Conservation (phyloP, 768 basidiomycete species). For the Cystofilobasidium capitatum region DNA sequence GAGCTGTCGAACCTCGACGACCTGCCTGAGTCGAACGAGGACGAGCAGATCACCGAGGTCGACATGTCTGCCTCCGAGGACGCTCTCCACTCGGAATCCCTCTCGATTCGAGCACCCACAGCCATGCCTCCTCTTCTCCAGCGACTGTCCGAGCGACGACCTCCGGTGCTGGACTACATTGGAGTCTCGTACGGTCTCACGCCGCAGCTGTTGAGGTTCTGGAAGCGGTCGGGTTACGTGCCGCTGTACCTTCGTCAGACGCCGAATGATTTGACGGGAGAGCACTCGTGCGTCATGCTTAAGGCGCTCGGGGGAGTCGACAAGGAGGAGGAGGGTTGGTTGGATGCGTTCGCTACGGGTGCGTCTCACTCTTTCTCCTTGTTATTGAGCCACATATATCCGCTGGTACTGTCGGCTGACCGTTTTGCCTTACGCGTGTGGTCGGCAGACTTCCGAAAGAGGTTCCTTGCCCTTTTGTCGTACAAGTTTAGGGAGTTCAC, state of each 20-base stretch:
- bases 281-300: slow-evolving; percentile 93
- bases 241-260: slow-evolving; percentile 92
- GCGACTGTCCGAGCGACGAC: slow-evolving; percentile 76
- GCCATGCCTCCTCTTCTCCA: slow-evolving; percentile 90
- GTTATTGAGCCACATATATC: neutral
- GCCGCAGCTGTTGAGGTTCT: slow-evolving; percentile 76
- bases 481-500: slow-evolving; percentile 94
- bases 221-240: slow-evolving; percentile 86
- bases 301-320: slow-evolving; percentile 57
- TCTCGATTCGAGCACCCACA: slow-evolving; percentile 58
- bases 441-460: slow-evolving; percentile 72
- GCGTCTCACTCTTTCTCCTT: slow-evolving; percentile 17
- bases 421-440: neutral
- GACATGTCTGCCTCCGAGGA: slow-evolving; percentile 37
- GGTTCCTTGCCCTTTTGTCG: slow-evolving; percentile 80
- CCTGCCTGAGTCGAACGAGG: slow-evolving; percentile 38
- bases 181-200: slow-evolving; percentile 96
- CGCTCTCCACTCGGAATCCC: slow-evolving; percentile 63
- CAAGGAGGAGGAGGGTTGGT: slow-evolving; percentile 62
- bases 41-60: slow-evolving; percentile 40
- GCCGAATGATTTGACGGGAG: slow-evolving; percentile 86
- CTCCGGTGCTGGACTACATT: slow-evolving; percentile 82
- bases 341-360: slow-evolving; percentile 65
- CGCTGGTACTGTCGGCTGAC: neutral
- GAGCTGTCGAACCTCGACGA: slow-evolving; percentile 85